Percentiles rank a stretch among this genome's conserved stretches.
Evolutionary conservation across 2,329 filamentous ascomycete species (phyloP).

Genomic region (Dactylellina drechsleri): DNA sequence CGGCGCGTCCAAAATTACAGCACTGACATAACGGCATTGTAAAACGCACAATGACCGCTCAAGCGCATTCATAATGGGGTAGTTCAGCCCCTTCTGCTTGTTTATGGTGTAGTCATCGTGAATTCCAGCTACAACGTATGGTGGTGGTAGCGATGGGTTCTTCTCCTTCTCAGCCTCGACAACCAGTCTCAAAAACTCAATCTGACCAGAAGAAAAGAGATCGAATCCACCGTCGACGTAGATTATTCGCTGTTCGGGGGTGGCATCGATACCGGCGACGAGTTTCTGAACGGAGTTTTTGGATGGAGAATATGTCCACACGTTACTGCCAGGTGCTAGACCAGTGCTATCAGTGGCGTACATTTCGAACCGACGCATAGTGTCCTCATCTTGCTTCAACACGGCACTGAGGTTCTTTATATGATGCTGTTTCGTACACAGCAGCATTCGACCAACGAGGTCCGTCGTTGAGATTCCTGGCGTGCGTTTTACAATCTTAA

Average conservation of each 20-base stretch:
- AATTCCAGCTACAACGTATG: constrained; percentile 89
- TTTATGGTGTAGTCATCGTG: constrained; percentile 97
- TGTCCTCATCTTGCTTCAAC: constrained; percentile 62
- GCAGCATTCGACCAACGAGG: constrained; percentile 95
- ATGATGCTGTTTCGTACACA: constrained; percentile 94
- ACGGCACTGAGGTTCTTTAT: constrained; percentile 79
- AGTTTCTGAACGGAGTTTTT: constrained; percentile 70
- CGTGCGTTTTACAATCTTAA: constrained; percentile 96
- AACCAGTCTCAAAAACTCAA: constrained; percentile 88
- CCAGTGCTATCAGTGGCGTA: constrained; percentile 91
- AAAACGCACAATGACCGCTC: constrained; percentile 94
- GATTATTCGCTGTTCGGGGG: constrained; percentile 82
- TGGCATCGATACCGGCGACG: constrained; percentile 76
- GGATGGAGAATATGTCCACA: constrained; percentile 82
- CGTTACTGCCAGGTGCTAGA: constrained; percentile 78
- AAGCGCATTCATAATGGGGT: constrained; percentile 99
- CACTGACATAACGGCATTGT: constrained; percentile 92
- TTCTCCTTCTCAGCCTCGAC: constrained; percentile 76
- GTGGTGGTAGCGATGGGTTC: constrained; percentile 75
- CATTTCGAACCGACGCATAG: constrained; percentile 62
- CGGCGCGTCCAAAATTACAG: constrained; percentile 87
- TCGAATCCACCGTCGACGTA: constrained; percentile 98
- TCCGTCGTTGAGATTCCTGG: constrained; percentile 97
- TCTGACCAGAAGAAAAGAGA: constrained; percentile 94
- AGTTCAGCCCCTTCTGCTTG: constrained; percentile 95